phyloP scores from a whole-genome alignment of 2,329 filamentous ascomycete species.

The Fusarium tricinctum region DNA sequence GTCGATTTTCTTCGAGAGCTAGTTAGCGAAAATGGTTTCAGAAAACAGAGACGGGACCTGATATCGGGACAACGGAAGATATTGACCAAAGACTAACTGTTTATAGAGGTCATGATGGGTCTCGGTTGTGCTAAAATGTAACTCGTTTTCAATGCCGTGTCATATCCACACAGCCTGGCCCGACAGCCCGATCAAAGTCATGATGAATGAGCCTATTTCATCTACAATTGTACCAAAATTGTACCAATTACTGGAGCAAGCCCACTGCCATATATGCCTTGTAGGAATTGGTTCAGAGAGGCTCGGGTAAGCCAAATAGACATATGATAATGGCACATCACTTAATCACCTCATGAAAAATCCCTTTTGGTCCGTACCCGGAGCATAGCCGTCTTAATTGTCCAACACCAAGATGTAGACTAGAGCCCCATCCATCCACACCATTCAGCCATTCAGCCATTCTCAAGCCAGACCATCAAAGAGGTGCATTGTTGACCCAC shows the following conservation, averaged over 20 bases:
- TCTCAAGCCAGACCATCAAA: conserved; percentile 11
- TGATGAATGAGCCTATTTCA: conserved; percentile 14
- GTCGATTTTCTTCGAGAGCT: conserved; percentile 36
- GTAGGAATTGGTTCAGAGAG: too few relatives aligned
- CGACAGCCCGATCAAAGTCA: conserved; percentile 17
- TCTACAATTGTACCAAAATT: too few relatives aligned
- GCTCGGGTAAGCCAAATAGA: too few relatives aligned
- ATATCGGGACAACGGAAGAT: conserved; percentile 29
- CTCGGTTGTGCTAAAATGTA: conserved; percentile 32
- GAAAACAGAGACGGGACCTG: background rate
- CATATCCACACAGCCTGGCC: conserved; percentile 24
- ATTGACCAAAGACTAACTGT: conserved; percentile 35
- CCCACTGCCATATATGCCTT: too few relatives aligned
- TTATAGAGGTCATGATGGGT: conserved; percentile 24
- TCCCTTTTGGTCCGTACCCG: conserved; percentile 9
- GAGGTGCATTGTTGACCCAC: conserved; percentile 31
- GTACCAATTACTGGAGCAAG: too few relatives aligned
- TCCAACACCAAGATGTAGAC: conserved; percentile 4
- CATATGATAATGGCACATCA: background rate
- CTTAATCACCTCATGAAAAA: background rate
- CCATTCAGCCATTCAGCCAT: conserved; percentile 6
- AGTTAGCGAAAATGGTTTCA: conserved; percentile 25
- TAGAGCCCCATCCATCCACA: conserved; percentile 32
- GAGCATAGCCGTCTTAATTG: conserved; percentile 18
- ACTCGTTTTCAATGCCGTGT: background rate